These are phyloP conservation scores for Aschersonia sp. DNA, from an alignment of 2,329 filamentous ascomycete genomes.

Conservation along the genomic window DNA sequence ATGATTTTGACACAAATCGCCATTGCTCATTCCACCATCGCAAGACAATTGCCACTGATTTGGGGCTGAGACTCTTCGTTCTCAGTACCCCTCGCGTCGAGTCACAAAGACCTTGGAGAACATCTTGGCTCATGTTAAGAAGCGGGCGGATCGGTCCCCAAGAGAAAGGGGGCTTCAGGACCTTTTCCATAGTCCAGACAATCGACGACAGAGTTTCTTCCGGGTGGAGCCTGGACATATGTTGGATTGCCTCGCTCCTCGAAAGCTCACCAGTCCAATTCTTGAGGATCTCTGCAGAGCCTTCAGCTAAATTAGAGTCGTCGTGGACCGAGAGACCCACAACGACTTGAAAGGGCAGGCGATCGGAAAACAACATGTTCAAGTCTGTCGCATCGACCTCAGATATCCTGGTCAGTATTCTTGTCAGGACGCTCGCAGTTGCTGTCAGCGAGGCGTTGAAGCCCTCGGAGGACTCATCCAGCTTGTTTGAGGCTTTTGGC, in stretches of 20 bases:
- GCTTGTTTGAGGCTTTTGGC: conserved; percentile 27
- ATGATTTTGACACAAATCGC: conserved; percentile 67
- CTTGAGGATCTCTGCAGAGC: conserved; percentile 71
- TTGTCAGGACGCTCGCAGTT: conserved; percentile 46
- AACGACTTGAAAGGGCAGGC: conserved; percentile 55
- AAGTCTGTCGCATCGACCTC: conserved; percentile 61
- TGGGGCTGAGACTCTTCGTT: conserved; percentile 37
- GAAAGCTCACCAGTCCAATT: conserved; percentile 55
- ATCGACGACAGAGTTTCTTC: conserved; percentile 28
- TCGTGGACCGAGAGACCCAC: conserved; percentile 72
- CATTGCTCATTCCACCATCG: conserved; percentile 78
- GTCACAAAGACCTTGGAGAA: conserved; percentile 42
- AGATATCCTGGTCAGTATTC: conserved; percentile 63
- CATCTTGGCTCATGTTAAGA: conserved; percentile 40
- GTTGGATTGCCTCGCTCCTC: conserved; percentile 23
- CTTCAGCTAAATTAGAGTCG: conserved; percentile 63
- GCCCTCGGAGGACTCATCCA: conserved; percentile 30
- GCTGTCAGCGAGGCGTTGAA: conserved; percentile 62
- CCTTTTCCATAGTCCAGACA: conserved; percentile 23
- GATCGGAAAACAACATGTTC: conserved; percentile 51
- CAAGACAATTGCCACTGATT: conserved; percentile 52
- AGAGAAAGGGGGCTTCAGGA: conserved; percentile 22
- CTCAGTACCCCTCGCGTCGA: conserved; percentile 39
- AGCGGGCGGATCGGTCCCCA: conserved; percentile 45
- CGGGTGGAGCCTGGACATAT: conserved; percentile 23